These are phyloP conservation scores for Carnegiea gigantea DNA, from an alignment of 179 eudicot genomes.

Conservation along the genomic window DNA sequence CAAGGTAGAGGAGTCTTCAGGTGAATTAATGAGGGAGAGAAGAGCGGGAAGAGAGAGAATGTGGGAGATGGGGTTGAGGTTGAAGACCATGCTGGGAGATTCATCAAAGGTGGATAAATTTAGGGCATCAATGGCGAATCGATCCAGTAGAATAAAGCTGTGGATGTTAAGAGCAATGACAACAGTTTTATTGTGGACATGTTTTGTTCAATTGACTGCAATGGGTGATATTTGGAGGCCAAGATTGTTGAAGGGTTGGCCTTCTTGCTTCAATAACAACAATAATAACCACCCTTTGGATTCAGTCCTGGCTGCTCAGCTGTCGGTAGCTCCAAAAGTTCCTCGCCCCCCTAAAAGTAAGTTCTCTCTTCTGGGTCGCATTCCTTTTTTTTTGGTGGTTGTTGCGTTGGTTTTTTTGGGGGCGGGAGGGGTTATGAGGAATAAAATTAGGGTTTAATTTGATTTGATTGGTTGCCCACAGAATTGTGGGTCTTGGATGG, in stretches of 20 bases:
- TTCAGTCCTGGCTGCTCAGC: slow-evolving; percentile 23
- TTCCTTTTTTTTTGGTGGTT: neutral
- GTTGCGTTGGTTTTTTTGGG: neutral
- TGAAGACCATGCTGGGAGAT: slow-evolving; percentile 32
- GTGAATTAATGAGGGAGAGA: slow-evolving; percentile 28
- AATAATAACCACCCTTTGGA: slow-evolving; percentile 1
- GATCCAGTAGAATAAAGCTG: slow-evolving; percentile 40
- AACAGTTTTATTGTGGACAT: slow-evolving; percentile 49
- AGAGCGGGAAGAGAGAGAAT: slow-evolving; percentile 24
- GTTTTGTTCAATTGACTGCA: slow-evolving; percentile 43
- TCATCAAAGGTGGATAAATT: slow-evolving; percentile 33
- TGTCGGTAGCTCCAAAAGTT: slow-evolving; percentile 30
- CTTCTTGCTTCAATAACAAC: slow-evolving; percentile 39
- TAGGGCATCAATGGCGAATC: slow-evolving; percentile 39
- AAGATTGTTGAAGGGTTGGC: slow-evolving; percentile 57
- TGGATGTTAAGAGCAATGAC: slow-evolving; percentile 50
- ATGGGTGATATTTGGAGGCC: slow-evolving; percentile 53
- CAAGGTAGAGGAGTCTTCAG: slow-evolving; percentile 29
- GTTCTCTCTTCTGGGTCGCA: slow-evolving; percentile 20
- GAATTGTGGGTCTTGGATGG: neutral
- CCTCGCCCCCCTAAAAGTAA: slow-evolving; percentile 68
- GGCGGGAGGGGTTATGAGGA: neutral
- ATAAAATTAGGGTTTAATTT: neutral
- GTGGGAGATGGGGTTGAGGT: slow-evolving; percentile 39
- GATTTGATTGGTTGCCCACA: slow-evolving; percentile 1